Evolutionary conservation across 2,329 filamentous ascomycete species (phyloP), one percentile per base, ranked within the genome.

Genomic region (Sclerotiophoma versabilis): DNA sequence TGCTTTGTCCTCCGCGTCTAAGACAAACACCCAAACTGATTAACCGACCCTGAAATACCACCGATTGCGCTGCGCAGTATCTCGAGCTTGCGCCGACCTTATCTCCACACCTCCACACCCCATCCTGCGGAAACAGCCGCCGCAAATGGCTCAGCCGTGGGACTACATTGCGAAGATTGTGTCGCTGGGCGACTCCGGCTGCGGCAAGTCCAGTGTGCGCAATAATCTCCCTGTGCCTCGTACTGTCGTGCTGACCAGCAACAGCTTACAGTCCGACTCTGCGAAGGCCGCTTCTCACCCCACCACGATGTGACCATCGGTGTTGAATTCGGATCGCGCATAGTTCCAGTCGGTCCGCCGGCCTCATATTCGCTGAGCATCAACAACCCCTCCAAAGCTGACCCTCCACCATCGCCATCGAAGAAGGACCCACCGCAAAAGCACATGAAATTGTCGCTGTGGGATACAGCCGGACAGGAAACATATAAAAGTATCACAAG

Each of bases 141-240:
- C 38, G 30, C 55, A 60, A 38, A 81, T 81, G 79, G 69, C 81
- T 60, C 84, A 87, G 70, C 89, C 92, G 77, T 98, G 93, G 93
- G 92, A 98, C 81, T 98, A 96, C 81, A 99, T 98, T 74, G 93
- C 93, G 76, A 99, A 99, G 79, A 91, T 99, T 69, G 93, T 98
- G 73, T 96, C 92, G 80, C 92, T 99, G 71, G 95, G 95, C 76
- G 95, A 98, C 80, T 95, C 90, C 38, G 95, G 93, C 74, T 96
- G 92, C 73, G 95, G 95, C 71, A 99, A 99, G 82, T 96, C 92
- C 52, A 86, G 83, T 74, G 84, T 86, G 77, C 43, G 49, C 39
- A 25, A 29, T 42, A 26, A 6, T 2, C 30, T 36, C 34, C 22
- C 36, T 38, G 25, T 19, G 10, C 10, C 37, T 32, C 12, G 15